Evolutionary conservation across 75 land plant species (phyloP).

Genomic region (Pinus tabuliformis): DNA sequence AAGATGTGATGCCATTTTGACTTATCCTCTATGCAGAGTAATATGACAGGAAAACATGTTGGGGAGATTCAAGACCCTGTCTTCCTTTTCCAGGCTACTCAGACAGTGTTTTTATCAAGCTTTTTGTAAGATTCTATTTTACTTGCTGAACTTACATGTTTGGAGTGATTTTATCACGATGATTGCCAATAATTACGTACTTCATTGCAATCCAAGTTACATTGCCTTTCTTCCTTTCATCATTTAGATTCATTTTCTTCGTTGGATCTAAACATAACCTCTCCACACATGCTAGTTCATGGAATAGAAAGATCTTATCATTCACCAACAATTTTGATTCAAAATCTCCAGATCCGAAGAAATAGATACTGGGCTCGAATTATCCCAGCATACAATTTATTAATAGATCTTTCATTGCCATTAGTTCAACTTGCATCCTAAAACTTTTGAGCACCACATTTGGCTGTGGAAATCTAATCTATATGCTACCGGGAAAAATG

Average conservation of each 20-base stretch:
- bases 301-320: no score
- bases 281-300: neutral
- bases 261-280: neutral
- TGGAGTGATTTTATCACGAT: neutral
- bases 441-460: no score
- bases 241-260: neutral
- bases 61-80: neutral
- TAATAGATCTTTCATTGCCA: no score
- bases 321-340: no score
- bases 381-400: no score
- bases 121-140: slow-evolving; percentile 9
- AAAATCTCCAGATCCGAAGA: no score
- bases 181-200: neutral
- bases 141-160: neutral
- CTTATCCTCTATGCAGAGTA: slow-evolving; percentile 2
- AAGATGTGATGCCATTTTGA: neutral
- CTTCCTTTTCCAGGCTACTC: neutral
- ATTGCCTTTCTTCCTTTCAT: neutral
- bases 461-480: no score
- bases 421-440: no score
- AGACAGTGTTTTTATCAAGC: neutral
- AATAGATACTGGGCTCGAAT: no score
- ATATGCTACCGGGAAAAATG: no score
- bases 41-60: slow-evolving; percentile 1
- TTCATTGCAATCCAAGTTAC: neutral